phyloP scores from a whole-genome alignment of 768 basidiomycete genomes.

The Kwoniella bestiolae region DNA sequence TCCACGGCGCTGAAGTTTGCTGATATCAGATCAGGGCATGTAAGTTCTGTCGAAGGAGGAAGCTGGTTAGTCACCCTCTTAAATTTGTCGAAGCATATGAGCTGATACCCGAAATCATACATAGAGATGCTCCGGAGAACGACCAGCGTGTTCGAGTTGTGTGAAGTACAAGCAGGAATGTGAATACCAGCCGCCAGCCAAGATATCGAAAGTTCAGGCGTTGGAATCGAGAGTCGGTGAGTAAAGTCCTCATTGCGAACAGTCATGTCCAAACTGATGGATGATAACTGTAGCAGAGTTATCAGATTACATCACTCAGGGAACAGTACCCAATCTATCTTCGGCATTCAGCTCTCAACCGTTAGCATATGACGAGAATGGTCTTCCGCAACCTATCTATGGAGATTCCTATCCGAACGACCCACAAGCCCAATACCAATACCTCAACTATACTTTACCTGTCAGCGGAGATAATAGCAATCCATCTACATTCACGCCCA shows the following conservation, averaged over 20 bases:
- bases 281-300: slow-evolving; percentile 12
- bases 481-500: slow-evolving; percentile 9
- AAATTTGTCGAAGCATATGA: not conserved
- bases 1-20: not conserved
- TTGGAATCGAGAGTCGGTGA: slow-evolving; percentile 19
- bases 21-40: slow-evolving; percentile 38
- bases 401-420: slow-evolving; percentile 3
- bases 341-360: slow-evolving; percentile 30
- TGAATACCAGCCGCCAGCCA: slow-evolving; percentile 36
- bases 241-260: not conserved
- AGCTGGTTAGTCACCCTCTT: slow-evolving; percentile 31
- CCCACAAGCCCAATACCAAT: slow-evolving; percentile 2
- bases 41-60: slow-evolving; percentile 45
- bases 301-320: slow-evolving; percentile 23
- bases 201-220: slow-evolving; percentile 17
- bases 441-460: slow-evolving; percentile 2
- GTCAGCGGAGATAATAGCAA: not conserved
- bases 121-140: slow-evolving; percentile 43
- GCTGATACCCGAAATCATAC: slow-evolving; percentile 3
- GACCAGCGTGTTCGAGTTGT: slow-evolving; percentile 43
- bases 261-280: not conserved
- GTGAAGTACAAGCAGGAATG: slow-evolving; percentile 44
- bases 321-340: slow-evolving; percentile 4
- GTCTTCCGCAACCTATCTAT: not conserved
- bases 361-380: slow-evolving; percentile 11